phyloP scores from a whole-genome alignment of 306 rosid genomes.

The Rosa chinensis region DNA sequence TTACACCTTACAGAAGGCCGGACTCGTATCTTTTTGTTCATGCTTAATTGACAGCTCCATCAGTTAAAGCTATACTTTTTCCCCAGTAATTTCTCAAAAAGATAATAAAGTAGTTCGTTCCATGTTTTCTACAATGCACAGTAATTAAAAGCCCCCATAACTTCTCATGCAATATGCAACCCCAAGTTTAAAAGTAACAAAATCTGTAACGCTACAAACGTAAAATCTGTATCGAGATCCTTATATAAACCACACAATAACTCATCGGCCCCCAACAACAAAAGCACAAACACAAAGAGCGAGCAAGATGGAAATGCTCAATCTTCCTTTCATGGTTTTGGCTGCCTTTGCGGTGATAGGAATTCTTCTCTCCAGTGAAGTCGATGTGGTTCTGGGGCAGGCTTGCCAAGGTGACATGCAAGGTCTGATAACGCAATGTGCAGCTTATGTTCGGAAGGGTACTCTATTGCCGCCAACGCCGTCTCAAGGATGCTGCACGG shows the following conservation, averaged over 20 bases:
- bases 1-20: not conserved
- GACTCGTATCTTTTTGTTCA: no score
- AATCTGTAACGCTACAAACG: not conserved
- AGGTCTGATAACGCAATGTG: conserved; percentile 21
- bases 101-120: not conserved
- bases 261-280: not conserved
- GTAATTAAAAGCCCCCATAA: not conserved
- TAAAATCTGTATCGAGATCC: not conserved
- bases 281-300: no score
- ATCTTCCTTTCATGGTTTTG: conserved; percentile 2
- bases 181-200: not conserved
- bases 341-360: not conserved
- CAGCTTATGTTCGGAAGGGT: conserved; percentile 11
- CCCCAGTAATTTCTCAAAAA: not conserved
- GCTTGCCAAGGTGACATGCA: conserved; percentile 25
- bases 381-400: conserved; percentile 18
- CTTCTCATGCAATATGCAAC: not conserved
- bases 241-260: not conserved
- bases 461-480: not conserved
- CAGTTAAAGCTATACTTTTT: not conserved
- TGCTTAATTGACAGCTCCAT: not conserved
- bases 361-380: not conserved
- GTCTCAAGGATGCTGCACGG: conserved; percentile 23
- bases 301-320: conserved; percentile 13
- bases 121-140: not conserved